Evolutionary conservation across 1,284 basidiomycete species (phyloP).

Genomic region (Apiotrichum porosum): DNA sequence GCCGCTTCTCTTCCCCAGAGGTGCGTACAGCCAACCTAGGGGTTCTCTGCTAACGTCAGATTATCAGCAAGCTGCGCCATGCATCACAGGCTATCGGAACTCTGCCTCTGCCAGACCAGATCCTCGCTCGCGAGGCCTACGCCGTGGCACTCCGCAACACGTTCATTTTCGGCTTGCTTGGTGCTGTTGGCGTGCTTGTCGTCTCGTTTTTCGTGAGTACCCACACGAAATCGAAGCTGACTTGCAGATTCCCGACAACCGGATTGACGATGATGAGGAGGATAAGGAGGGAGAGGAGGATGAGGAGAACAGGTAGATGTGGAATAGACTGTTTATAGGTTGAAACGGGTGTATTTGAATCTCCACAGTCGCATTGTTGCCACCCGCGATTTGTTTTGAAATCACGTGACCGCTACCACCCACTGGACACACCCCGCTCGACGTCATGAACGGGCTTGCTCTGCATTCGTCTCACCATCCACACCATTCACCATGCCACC

Average conservation of each 20-base stretch:
- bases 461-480: neutral
- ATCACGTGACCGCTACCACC: neutral
- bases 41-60: neutral
- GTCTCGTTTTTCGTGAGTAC: constrained; percentile 16
- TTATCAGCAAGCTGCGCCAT: constrained; percentile 23
- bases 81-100: constrained; percentile 19
- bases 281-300: too few species aligned
- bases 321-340: neutral
- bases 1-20: constrained; percentile 16
- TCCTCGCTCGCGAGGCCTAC: constrained; percentile 23
- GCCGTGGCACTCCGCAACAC: constrained; percentile 19
- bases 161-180: constrained; percentile 24
- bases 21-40: constrained; percentile 2
- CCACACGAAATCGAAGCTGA: neutral
- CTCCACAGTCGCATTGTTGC: neutral
- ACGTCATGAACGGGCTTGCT: neutral
- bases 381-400: neutral
- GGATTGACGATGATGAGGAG: neutral
- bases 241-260: neutral
- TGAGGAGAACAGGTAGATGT: too few species aligned
- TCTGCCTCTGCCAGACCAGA: constrained; percentile 14
- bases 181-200: constrained; percentile 17
- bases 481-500: neutral
- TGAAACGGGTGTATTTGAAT: too few species aligned
- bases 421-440: too few species aligned